These are phyloP conservation scores for Diplodia mutila DNA, from an alignment of 2,329 filamentous ascomycete genomes.

Conservation along the genomic window DNA sequence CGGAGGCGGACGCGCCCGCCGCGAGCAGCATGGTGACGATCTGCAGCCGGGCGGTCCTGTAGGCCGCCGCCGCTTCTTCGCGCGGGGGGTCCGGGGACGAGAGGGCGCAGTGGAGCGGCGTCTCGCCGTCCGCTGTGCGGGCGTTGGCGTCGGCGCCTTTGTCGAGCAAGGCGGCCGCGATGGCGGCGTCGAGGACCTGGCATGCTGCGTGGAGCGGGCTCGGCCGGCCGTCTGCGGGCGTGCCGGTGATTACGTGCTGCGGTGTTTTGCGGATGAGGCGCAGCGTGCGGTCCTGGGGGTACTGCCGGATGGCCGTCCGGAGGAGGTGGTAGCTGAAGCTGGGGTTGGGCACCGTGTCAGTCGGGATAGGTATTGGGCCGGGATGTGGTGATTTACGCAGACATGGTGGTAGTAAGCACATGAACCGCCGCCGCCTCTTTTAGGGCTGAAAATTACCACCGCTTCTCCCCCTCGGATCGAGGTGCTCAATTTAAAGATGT, in stretches of 20 bases:
- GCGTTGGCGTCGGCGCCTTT: not conserved
- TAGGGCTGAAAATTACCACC: not conserved
- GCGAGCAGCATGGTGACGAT: not conserved
- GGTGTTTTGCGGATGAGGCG: constrained; percentile 12
- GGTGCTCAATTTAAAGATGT: not conserved
- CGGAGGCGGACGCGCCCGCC: not conserved
- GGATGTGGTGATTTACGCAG: not conserved
- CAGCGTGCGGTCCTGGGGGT: constrained; percentile 8
- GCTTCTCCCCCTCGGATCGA: not conserved
- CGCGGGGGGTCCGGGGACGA: not conserved
- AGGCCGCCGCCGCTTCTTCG: not conserved
- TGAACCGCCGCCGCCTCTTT: too few species aligned
- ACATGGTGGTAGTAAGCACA: not conserved
- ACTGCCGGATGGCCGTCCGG: constrained; percentile 8
- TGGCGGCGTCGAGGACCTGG: not conserved
- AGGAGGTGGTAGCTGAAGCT: constrained; percentile 18
- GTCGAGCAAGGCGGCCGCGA: constrained; percentile 10
- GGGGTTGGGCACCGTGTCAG: not conserved
- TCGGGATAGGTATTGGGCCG: not conserved
- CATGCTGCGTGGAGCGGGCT: constrained; percentile 5
- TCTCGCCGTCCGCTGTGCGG: not conserved
- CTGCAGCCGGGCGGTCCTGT: not conserved
- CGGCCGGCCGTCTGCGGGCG: not conserved
- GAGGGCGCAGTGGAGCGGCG: constrained; percentile 8
- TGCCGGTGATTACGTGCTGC: not conserved